Conservation (phyloP, 257 asterid species). For the Cynanchum wilfordii region DNA sequence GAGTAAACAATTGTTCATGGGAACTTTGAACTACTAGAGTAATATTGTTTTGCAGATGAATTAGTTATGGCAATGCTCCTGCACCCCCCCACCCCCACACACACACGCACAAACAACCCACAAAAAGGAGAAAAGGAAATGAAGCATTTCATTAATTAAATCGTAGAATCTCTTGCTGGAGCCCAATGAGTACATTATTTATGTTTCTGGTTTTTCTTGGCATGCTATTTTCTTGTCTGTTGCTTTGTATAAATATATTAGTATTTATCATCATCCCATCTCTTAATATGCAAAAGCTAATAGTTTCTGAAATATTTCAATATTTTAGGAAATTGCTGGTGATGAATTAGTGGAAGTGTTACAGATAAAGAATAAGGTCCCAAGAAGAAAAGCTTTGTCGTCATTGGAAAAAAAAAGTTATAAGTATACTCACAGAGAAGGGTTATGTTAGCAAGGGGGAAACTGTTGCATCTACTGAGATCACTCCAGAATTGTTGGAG, state of each 20-base stretch:
- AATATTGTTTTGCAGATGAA: no score
- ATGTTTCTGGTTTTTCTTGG: background rate
- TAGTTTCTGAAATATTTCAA: constrained; percentile 14
- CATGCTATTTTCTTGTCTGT: background rate
- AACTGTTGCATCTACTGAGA: constrained; percentile 47
- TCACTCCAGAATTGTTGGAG: constrained; percentile 55
- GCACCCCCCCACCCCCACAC: background rate
- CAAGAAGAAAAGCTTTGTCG: constrained; percentile 80
- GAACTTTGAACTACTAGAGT: background rate
- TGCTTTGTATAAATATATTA: background rate
- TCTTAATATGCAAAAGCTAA: background rate
- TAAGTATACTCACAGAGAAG: constrained; percentile 77
- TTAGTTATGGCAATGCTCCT: background rate
- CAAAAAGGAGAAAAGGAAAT: background rate
- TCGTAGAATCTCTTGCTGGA: background rate
- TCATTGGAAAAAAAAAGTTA: constrained; percentile 60
- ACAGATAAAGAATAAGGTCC: constrained; percentile 80
- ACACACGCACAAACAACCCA: background rate
- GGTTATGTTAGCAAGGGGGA: constrained; percentile 76
- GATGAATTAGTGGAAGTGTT: constrained; percentile 73
- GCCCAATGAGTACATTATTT: background rate
- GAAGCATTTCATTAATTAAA: background rate
- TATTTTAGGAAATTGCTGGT: constrained; percentile 88
- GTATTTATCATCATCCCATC: background rate
- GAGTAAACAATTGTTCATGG: background rate